A percentile compares a stretch with the other conserved stretches of the same genome.
Conservation (phyloP, 1,139 yeast genomes). For the Debaryomycetaceae sp. region DNA sequence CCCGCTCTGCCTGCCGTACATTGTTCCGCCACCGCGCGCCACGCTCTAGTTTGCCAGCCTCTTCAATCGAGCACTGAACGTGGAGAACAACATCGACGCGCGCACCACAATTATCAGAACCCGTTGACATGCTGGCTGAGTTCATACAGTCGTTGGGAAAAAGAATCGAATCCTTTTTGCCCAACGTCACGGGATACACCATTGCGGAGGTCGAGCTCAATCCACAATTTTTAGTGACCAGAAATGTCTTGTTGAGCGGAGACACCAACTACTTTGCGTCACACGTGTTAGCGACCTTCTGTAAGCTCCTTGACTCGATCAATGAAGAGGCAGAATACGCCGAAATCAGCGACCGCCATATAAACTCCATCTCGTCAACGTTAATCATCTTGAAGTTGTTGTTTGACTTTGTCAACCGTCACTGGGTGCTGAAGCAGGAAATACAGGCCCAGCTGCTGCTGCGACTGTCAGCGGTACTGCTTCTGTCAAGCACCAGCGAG, state of each 20-base stretch:
- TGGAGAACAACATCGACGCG: too few species aligned
- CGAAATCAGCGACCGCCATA: slow-evolving; percentile 29
- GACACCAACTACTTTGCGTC: slow-evolving; percentile 16
- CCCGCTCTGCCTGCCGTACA: too few species aligned
- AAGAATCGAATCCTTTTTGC: slow-evolving; percentile 33
- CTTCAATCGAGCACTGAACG: too few species aligned
- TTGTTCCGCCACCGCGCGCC: not conserved
- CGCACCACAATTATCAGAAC: too few species aligned
- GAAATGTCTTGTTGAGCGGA: slow-evolving; percentile 24
- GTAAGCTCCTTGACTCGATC: slow-evolving; percentile 21
- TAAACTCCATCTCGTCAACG: slow-evolving; percentile 29
- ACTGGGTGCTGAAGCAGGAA: slow-evolving; percentile 23
- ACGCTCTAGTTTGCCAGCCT: not conserved
- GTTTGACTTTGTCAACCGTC: slow-evolving; percentile 23
- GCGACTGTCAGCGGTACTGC: slow-evolving; percentile 2
- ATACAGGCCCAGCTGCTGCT: slow-evolving; percentile 2
- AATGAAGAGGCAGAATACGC: slow-evolving; percentile 24
- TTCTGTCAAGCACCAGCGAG: not conserved
- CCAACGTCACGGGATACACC: slow-evolving; percentile 36
- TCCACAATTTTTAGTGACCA: slow-evolving; percentile 35
- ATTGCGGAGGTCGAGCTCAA: slow-evolving; percentile 43
- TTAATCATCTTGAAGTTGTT: slow-evolving; percentile 31
- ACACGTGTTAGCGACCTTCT: slow-evolving; percentile 21
- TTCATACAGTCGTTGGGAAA: slow-evolving; percentile 20
- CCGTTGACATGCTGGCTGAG: slow-evolving; percentile 11